Base-by-base conservation (phyloP, 2,329 filamentous ascomycete species). In the Hymenoscyphus infarciens region DNA sequence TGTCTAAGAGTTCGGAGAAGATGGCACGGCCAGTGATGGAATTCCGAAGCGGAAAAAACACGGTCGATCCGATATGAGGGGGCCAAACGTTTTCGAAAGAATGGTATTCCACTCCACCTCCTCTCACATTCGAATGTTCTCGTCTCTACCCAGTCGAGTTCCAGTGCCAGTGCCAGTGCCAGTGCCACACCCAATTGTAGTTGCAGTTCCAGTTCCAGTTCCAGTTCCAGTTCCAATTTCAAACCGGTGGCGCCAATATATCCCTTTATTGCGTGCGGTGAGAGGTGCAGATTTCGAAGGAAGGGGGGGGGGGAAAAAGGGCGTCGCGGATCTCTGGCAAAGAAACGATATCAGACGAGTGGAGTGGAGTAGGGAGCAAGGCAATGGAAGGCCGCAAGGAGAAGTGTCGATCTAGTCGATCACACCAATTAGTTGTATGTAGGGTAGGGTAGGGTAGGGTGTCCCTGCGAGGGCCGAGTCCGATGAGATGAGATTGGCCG, bases 11-110 rank as follows among this genome's bases (percentile, higher is more conserved):
- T 29, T 22, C 52, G 52, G 25, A 55, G 52, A 10, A 33, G 13
- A 15, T 27, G 19, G 25, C 25, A 52, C 22, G 16, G 7, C 22
- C 22, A 54, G 15, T 27, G 25, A 55, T 55, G 25, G 13, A 11
- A 15, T 15, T 27, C 29, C 13, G 15, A 55, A 55, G 52, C 7
- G 52, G 42, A 49, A 49, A 19, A 49, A 27, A 45, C 58, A 61
- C 57, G 57, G 33, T 55, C 52, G 57, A 57, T 58, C 57, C 42
- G 27, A 42, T 58, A 38, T 42, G 54, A 54, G 54, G 54, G 60
- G 58, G 38, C 54, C n/a, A n/a, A n/a, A n/a, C n/a, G 25, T 16
- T 27, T n/a, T 55, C 19, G 29, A 25, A 25, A 19, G 16, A 33
- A 27, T 16, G 13, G 25, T 55, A 19, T 55, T 7, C 7, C 25